Evolutionary conservation across 2,329 filamentous ascomycete genomes (phyloP), one percentile per base, ranked within the genome.

Genomic region (Aspergillus fischeri): DNA sequence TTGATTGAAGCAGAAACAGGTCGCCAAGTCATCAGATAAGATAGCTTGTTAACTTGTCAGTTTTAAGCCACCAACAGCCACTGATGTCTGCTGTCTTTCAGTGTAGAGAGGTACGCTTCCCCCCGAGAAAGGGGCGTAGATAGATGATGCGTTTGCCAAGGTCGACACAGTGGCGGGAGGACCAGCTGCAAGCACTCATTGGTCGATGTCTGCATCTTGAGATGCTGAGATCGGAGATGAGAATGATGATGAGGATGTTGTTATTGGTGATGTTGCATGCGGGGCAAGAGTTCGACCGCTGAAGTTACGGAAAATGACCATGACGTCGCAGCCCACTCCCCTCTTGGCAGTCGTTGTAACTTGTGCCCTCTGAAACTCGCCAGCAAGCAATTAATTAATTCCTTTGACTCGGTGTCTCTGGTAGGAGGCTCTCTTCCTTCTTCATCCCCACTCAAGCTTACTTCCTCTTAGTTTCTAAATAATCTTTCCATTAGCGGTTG

Each of bases 21-120:
- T 56, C 42, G 55, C 52, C 53, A 52, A 56, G 59, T 55, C 51
- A 56, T 56, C 53, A 54, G 56, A 59, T 56, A 54, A 60, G 56
- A 50, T 54, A 17, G 25, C 14, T 38, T 17, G 14, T 17, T 17
- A 7, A 38, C 14, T 17, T 17, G 32, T 35, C 32, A 17, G 1
- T 38, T 17, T 38, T 17, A 38, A 38, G 32, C 32, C 32, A 38
- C 32, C 32, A 17, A 7, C 14, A 38, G 32, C 32, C 32, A 38
- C 32, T 38, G 32, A 38, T 17, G 32, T 17, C 32, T 38, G 32
- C 5, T 38, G 32, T 38, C 32, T 38, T 17, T 38, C 32, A 17
- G 32, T 38, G 32, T 38, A 27, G 25, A 27, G 25, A 5, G 25
- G 25, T 27, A 38, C 32, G 32, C 32, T 17, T 38, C 2, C 6